Evolutionary conservation across 2,329 filamentous ascomycete species (phyloP).

Genomic region (Xylariaceae sp.): DNA sequence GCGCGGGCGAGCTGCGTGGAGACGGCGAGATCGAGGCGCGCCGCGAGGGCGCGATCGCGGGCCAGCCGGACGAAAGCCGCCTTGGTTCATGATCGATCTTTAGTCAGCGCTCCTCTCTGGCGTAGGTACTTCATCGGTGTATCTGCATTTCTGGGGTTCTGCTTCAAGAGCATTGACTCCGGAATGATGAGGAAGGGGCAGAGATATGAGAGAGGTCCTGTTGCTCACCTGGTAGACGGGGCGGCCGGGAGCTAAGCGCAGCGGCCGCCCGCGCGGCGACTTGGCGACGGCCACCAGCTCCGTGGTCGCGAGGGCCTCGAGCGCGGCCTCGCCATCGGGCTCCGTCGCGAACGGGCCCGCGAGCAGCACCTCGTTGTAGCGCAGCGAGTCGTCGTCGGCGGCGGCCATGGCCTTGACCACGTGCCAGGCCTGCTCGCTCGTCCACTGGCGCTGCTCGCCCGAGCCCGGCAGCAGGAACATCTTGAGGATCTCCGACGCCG

Average conservation of each 20-base stretch:
- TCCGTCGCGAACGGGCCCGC: constrained; percentile 63
- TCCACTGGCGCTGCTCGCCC: constrained; percentile 58
- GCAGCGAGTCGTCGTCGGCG: constrained; percentile 54
- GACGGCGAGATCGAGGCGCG: constrained; percentile 65
- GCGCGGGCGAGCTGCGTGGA: constrained; percentile 61
- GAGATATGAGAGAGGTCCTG: no score
- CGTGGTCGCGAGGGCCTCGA: constrained; percentile 74
- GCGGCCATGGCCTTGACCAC: constrained; percentile 75
- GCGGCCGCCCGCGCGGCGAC: constrained; percentile 67
- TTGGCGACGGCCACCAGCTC: constrained; percentile 72
- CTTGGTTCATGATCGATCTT: no score
- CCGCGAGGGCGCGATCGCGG: constrained; percentile 63
- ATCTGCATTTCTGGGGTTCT: no score
- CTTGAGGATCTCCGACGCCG: constrained; percentile 83
- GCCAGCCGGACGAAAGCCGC: constrained; percentile 71
- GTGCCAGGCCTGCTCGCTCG: constrained; percentile 80
- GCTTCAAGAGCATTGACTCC: no score
- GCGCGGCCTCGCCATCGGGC: constrained; percentile 60
- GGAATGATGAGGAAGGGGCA: no score
- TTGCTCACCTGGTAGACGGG: constrained; percentile 85
- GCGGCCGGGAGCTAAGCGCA: constrained; percentile 69
- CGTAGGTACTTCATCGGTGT: no score
- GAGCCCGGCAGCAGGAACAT: constrained; percentile 69
- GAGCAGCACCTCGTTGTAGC: constrained; percentile 81
- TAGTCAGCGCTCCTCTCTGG: no score